These are phyloP conservation scores for Metschnikowia corniflorae DNA, from an alignment of 805 yeast species.

Conservation along the genomic window DNA sequence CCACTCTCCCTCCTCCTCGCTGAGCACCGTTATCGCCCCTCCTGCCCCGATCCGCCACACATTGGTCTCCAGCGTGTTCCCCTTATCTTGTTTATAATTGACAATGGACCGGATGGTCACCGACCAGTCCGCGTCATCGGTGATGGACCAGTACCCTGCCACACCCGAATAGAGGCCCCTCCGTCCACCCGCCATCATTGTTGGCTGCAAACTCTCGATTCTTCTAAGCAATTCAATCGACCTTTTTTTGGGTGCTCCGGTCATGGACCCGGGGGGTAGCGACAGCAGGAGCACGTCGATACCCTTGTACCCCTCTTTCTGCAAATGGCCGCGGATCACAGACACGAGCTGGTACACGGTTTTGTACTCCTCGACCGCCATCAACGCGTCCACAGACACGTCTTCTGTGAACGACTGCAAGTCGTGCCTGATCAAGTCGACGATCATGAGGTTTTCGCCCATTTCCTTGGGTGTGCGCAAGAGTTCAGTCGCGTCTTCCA, in stretches of 20 bases:
- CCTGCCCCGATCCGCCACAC: conserved; percentile 95
- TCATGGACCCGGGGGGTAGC: conserved; percentile 98
- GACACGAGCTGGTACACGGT: conserved; percentile 91
- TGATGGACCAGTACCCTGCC: conserved; percentile 89
- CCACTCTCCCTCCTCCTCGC: conserved; percentile 83
- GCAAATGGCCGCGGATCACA: conserved; percentile 68
- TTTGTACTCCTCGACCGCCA: conserved; percentile 89
- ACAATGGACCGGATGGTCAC: conserved; percentile 86
- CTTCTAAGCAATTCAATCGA: conserved; percentile 77
- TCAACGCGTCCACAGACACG: conserved; percentile 73
- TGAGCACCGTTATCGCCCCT: conserved; percentile 91
- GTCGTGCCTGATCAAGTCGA: conserved; percentile 92
- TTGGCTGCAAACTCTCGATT: conserved; percentile 46
- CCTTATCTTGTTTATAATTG: conserved; percentile 52
- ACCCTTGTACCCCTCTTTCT: conserved; percentile 49
- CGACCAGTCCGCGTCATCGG: conserved; percentile 91
- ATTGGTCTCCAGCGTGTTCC: conserved; percentile 19
- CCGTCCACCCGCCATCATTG: conserved; percentile 42
- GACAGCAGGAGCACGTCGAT: conserved; percentile 74
- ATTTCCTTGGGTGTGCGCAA: conserved; percentile 84
- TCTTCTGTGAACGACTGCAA: conserved; percentile 59
- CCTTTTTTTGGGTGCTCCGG: conserved; percentile 96
- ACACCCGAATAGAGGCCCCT: conserved; percentile 92
- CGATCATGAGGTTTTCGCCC: conserved; percentile 96
- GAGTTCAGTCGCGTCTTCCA: conserved; percentile 57